Evolutionary conservation across 805 yeast species (phyloP).

Genomic region (Metahyphopichia silvanorum): DNA sequence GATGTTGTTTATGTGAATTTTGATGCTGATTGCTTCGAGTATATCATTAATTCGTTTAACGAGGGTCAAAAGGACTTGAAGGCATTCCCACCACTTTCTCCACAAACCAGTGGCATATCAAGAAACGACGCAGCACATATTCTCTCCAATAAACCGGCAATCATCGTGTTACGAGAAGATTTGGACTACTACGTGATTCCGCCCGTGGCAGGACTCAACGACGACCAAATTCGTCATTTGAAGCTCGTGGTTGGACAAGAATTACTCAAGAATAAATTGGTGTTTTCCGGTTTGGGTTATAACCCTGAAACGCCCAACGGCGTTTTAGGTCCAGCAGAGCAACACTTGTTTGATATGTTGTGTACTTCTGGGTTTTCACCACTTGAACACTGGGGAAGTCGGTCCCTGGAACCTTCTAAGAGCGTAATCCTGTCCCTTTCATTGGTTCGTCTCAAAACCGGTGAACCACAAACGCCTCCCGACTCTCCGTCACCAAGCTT

Average conservation of each 20-base stretch:
- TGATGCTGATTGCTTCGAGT: conserved; percentile 81
- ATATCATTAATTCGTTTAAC: conserved; percentile 70
- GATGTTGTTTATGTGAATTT: conserved; percentile 82
- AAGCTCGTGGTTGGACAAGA: conserved; percentile 72
- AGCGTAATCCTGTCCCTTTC: conserved; percentile 85
- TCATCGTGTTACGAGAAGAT: conserved; percentile 90
- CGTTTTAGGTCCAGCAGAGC: conserved; percentile 82
- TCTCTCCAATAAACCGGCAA: conserved; percentile 77
- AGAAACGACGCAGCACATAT: conserved; percentile 50
- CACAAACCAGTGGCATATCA: conserved; percentile 22
- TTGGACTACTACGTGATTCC: conserved; percentile 91
- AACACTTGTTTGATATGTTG: conserved; percentile 90
- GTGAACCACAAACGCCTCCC: conserved; percentile 32
- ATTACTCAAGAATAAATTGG: conserved; percentile 51
- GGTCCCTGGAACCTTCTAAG: conserved; percentile 83
- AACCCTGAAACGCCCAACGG: conserved; percentile 22
- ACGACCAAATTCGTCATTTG: conserved; percentile 60
- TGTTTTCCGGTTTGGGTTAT: conserved; percentile 81
- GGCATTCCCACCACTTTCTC: conserved; percentile 26
- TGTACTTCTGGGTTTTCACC: conserved; percentile 80
- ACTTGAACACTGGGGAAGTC: conserved; percentile 77
- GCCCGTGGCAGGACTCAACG: conserved; percentile 52
- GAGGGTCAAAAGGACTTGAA: conserved; percentile 60
- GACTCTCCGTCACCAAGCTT: conserved; percentile 43
- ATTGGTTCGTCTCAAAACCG: conserved; percentile 54